Conservation (phyloP, 306 rosid species). For the Lathyrus sativus region DNA sequence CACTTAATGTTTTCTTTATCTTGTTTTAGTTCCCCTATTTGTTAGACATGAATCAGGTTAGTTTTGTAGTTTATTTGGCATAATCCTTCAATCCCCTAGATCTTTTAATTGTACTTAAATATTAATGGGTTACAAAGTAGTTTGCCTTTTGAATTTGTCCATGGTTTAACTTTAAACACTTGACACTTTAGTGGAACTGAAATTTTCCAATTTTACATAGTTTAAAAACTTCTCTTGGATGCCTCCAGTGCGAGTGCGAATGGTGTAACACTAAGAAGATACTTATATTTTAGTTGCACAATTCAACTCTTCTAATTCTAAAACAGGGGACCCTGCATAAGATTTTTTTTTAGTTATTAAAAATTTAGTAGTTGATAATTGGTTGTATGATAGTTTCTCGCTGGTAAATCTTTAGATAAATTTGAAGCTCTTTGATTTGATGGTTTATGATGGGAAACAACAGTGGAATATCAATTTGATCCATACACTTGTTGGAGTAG, state of each 20-base stretch:
- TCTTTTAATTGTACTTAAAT: conserved; percentile 30
- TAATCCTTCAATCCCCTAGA: conserved; percentile 19
- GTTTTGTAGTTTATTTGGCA: conserved; percentile 37
- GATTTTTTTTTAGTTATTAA: too few species aligned
- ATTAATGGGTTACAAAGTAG: conserved; percentile 31
- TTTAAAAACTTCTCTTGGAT: background rate
- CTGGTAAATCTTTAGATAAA: too few species aligned
- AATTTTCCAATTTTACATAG: background rate
- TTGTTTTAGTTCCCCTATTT: background rate
- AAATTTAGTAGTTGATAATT: too few species aligned
- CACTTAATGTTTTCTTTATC: conserved; percentile 22
- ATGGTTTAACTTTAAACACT: conserved; percentile 1
- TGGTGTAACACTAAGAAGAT: too few species aligned
- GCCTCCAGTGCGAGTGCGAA: background rate
- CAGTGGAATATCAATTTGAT: too few species aligned
- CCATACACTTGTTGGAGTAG: too few species aligned
- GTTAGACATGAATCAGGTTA: conserved; percentile 36
- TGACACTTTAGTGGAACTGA: background rate
- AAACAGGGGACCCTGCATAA: too few species aligned
- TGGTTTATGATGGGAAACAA: too few species aligned
- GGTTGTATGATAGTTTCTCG: too few species aligned
- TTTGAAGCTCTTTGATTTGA: too few species aligned
- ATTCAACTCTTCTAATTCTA: too few species aligned
- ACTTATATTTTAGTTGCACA: too few species aligned
- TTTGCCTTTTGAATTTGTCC: conserved; percentile 16